Evolutionary conservation across 2,329 filamentous ascomycete species (phyloP), one percentile per base, ranked within the genome.

Genomic region (Alternaria incomplexa): DNA sequence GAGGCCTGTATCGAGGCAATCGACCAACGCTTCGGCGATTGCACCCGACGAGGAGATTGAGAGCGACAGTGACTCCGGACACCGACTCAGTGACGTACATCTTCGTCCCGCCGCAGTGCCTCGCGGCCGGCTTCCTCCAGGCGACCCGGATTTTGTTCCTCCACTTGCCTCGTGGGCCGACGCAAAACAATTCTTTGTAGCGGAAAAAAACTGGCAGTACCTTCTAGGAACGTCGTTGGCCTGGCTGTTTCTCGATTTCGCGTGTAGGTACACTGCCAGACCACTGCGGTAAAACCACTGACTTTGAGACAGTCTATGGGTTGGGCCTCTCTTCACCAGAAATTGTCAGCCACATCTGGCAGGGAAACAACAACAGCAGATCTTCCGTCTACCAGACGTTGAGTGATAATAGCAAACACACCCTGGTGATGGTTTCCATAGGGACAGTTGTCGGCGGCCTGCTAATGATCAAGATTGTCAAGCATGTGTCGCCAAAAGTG

Each of bases 141-240:
- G 70, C 6, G 75, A 77, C 36, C 86, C 86, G 63, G 86, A 83
- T 67, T 82, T 85, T 56, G 83, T 83, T 69, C 79, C 73, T 61
- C 75, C 76, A 12, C 70, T 77, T 7, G 75, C 75, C 15, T 78
- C 76, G 1, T 71, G 70, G 68, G 36, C 55, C 8, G 77, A 80
- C 44, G 71, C 77, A 36, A 76, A 74, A 56, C 53, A 72, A 8
- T 80, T 75, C 62, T 79, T 80, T 58, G 71, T 79, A 44, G 53
- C 44, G 1, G 72, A 80, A 54, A 75, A 76, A 9, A 80, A 80
- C 63, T 80, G 78, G 75, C 72, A 74, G 55, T 77, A 79, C 50
- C 70, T 80, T 0, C 64, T 77, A 12, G 78, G 78, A n/a, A 79
- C 77, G 2, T 79, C 77, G 2, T 57, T 79, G 8, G 68, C 73